A percentile compares a stretch with the other conserved stretches of the same genome.
Conservation (phyloP, 2,329 filamentous ascomycete species). For the Epichloe baconii region DNA sequence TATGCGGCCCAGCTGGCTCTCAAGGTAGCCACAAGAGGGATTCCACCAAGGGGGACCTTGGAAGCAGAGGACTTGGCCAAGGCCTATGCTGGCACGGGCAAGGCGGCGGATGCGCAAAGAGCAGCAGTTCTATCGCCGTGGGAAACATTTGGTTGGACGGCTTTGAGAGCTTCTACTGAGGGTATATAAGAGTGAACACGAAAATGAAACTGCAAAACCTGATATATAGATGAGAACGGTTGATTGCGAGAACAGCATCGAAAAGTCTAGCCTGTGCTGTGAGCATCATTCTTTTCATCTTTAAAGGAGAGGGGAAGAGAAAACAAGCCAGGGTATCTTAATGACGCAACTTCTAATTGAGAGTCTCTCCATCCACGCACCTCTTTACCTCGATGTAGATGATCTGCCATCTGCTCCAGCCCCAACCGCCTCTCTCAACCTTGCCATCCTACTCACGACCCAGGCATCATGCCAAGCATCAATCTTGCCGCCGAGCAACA, state of each 20-base stretch:
- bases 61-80: conserved; percentile 55
- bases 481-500: conserved; percentile 78
- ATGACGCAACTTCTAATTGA: not conserved
- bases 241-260: too few species aligned
- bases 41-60: conserved; percentile 59
- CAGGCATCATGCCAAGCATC: conserved; percentile 69
- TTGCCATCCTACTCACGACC: conserved; percentile 56
- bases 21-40: conserved; percentile 58
- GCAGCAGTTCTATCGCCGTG: conserved; percentile 75
- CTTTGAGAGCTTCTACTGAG: conserved; percentile 26
- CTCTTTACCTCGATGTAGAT: not conserved
- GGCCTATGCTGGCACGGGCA: conserved; percentile 63
- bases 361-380: not conserved
- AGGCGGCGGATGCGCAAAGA: conserved; percentile 59
- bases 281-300: too few species aligned
- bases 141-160: conserved; percentile 52
- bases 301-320: too few species aligned
- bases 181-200: conserved; percentile 9
- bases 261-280: too few species aligned
- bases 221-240: not conserved
- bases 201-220: conserved; percentile 5
- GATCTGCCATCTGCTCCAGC: not conserved
- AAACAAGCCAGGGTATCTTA: too few species aligned
- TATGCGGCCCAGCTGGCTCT: conserved; percentile 64
- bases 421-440: conserved; percentile 48